These are phyloP conservation scores for Macrocybe gigantea DNA, from an alignment of 768 basidiomycete genomes.

Conservation along the genomic window DNA sequence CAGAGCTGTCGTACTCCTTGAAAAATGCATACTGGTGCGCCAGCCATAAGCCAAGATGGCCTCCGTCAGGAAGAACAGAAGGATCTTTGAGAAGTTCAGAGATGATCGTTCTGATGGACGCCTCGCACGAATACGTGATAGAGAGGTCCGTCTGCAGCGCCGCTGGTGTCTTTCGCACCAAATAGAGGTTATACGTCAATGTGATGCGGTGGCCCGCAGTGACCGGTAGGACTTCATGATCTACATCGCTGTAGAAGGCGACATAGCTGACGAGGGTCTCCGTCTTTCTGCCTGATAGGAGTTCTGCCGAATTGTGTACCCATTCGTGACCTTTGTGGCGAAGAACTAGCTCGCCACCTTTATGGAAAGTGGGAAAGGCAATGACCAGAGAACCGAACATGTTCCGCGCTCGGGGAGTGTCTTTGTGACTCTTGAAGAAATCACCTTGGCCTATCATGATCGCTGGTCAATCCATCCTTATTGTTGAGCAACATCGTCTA, in stretches of 20 bases:
- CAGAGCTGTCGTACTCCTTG: not conserved
- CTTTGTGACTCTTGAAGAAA: conserved; percentile 47
- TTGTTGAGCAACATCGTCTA: not conserved
- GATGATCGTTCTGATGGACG: conserved; percentile 1
- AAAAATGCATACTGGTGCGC: conserved; percentile 28
- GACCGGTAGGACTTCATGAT: conserved; percentile 40
- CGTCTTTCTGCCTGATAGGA: not conserved
- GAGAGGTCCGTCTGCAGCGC: not conserved
- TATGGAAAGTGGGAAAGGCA: conserved; percentile 39
- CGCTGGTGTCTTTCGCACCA: not conserved
- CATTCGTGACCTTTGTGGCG: conserved; percentile 25
- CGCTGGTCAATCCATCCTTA: not conserved
- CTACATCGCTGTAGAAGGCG: conserved; percentile 38
- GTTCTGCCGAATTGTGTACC: conserved; percentile 27
- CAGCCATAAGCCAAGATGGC: conserved; percentile 33
- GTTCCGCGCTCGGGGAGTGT: conserved; percentile 34
- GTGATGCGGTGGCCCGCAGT: conserved; percentile 36
- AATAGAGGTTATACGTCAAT: conserved; percentile 37
- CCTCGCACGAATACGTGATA: not conserved
- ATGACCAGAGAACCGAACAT: conserved; percentile 52
- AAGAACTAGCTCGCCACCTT: conserved; percentile 38
- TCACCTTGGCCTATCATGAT: conserved; percentile 27
- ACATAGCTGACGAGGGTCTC: conserved; percentile 19
- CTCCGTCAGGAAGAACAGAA: conserved; percentile 31
- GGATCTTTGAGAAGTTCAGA: conserved; percentile 23